phyloP scores from a whole-genome alignment of 1,284 basidiomycete species.

The Moniliophthora roreri region DNA sequence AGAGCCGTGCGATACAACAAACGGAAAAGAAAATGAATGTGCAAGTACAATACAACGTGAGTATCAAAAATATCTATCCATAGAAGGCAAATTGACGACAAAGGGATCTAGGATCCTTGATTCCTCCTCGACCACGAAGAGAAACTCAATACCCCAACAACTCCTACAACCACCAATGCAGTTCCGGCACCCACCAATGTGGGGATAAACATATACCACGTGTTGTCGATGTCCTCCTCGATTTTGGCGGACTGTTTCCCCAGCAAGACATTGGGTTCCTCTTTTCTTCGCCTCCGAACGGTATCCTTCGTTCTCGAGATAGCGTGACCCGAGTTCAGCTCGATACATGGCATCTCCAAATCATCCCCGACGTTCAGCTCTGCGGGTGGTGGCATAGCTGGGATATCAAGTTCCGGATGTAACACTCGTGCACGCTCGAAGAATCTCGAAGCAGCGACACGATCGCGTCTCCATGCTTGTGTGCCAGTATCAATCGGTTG shows the following conservation, averaged over 20 bases:
- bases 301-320: slow-evolving; percentile 21
- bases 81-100: too few relatives aligned
- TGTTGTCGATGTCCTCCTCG: slow-evolving; percentile 57
- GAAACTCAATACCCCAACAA: slow-evolving; percentile 71
- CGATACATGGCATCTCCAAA: slow-evolving; percentile 63
- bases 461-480: slow-evolving; percentile 69
- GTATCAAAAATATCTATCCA: neutral
- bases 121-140: slow-evolving; percentile 71
- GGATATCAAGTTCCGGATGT: slow-evolving; percentile 63
- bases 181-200: slow-evolving; percentile 77
- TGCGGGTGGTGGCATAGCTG: slow-evolving; percentile 53
- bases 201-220: slow-evolving; percentile 71
- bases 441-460: slow-evolving; percentile 62
- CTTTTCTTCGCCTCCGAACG: slow-evolving; percentile 48
- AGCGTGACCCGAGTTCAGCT: slow-evolving; percentile 30
- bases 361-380: slow-evolving; percentile 34
- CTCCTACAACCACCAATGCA: slow-evolving; percentile 72
- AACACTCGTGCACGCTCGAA: slow-evolving; percentile 67
- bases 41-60: neutral
- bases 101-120: slow-evolving; percentile 46
- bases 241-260: slow-evolving; percentile 40
- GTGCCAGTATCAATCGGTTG: slow-evolving; percentile 52
- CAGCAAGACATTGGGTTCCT: slow-evolving; percentile 45
- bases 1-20: too few relatives aligned
- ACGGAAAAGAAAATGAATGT: too few relatives aligned